These are phyloP conservation scores for Rhamnella rubrinervis DNA, from an alignment of 331 rosid genomes.

Conservation along the genomic window DNA sequence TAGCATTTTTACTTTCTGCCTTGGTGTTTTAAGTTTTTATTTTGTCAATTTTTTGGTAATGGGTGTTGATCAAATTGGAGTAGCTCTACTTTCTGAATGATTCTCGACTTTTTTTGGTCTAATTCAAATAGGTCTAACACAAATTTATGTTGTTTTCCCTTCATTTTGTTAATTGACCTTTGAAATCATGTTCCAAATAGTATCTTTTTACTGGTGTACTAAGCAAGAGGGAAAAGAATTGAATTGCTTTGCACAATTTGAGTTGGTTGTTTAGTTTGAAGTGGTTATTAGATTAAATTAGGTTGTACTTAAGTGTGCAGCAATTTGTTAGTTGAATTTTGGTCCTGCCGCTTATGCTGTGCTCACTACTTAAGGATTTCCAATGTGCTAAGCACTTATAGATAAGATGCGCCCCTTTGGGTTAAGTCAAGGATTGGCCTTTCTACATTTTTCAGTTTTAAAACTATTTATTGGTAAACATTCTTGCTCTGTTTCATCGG, in stretches of 20 bases:
- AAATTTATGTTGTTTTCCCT: too few relatives aligned
- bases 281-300: not conserved
- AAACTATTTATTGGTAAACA: not conserved
- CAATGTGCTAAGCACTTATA: not conserved
- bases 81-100: not conserved
- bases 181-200: too few relatives aligned
- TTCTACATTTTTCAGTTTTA: not conserved
- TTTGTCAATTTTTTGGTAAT: constrained; percentile 1
- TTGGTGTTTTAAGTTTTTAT: not conserved
- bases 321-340: constrained; percentile 6
- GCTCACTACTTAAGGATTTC: not conserved
- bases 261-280: not conserved
- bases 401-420: not conserved
- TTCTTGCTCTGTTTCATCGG: not conserved
- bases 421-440: not conserved
- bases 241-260: too few relatives aligned
- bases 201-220: too few relatives aligned
- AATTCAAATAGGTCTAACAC: too few relatives aligned
- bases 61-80: constrained; percentile 7
- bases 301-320: not conserved
- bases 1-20: not conserved
- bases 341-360: not conserved
- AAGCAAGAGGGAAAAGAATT: too few relatives aligned
- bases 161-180: too few relatives aligned
- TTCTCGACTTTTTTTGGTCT: too few relatives aligned